Evolutionary conservation across 768 basidiomycete genomes (phyloP), one percentile per base, ranked within the genome.

Genomic region (Lactarius hatsudake): DNA sequence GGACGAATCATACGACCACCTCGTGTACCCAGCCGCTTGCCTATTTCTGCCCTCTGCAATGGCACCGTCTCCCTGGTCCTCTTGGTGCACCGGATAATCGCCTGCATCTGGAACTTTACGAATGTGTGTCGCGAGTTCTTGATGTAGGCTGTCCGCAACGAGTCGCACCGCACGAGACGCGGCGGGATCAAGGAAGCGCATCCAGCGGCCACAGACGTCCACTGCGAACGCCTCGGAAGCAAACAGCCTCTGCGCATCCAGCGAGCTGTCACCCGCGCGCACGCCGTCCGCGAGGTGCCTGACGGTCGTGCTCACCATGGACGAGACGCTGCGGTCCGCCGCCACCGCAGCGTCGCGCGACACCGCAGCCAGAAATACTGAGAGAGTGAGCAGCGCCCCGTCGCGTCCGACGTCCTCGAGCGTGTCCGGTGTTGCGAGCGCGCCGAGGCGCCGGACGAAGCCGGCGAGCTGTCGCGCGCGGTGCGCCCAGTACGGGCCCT

Each of bases 201-300:
- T 45, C 57, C 28, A 59, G 26, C 13, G 0, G 20, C 23, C 51
- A 10, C 28, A 43, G 9, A 17, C 17, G 9, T 13, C 62, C 5
- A 5, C 23, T 3, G 51, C 13, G 20, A 55, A 67, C 13, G 28
- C 3, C 18, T 34, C 53, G 5, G 36, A 45, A 32, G 38, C 38
- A 54, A 68, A 56, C 8, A 32, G n/a, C 34, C 17, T 59, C 63
- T 61, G 67, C 15, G 53, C 20, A 5, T 61, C 61, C 10, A 5
- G n/a, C 53, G 62, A 43, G 5, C 59, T 51, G 7, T 59, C 59
- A 8, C 62, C 34, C 28, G 63, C 51, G 18, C 40, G 59, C 9
- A 68, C 28, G 7, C 42, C 62, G 18, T 61, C 59, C 32, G 61
- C 34, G n/a, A 68, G 59, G 10, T 64, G 62, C 34, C 45, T 48